A percentile compares a stretch with the other conserved stretches of the same genome.
These are phyloP conservation scores for Ophiostoma sp. DNA, from an alignment of 2,329 filamentous ascomycete genomes.

Conservation along the genomic window DNA sequence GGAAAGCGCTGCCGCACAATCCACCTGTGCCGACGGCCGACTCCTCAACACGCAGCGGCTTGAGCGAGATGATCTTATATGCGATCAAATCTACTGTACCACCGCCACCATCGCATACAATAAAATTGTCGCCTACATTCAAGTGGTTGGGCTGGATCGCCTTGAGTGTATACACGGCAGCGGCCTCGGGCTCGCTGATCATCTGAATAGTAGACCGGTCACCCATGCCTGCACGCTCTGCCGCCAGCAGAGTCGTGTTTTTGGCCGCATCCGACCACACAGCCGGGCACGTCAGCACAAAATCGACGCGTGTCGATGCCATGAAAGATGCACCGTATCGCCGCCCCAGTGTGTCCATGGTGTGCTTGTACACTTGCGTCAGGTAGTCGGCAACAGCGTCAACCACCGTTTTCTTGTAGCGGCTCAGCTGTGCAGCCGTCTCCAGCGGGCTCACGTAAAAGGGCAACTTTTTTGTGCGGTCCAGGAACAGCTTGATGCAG, in stretches of 20 bases:
- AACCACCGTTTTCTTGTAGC: constrained; percentile 68
- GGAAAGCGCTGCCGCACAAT: constrained; percentile 69
- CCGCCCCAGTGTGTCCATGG: constrained; percentile 68
- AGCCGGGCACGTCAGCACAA: constrained; percentile 74
- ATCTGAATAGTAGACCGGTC: constrained; percentile 64
- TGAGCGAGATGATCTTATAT: constrained; percentile 70
- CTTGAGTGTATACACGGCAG: constrained; percentile 73
- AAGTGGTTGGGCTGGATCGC: constrained; percentile 69
- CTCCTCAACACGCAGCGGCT: constrained; percentile 68
- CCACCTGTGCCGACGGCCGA: constrained; percentile 74
- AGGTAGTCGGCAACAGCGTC: constrained; percentile 77
- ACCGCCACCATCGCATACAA: constrained; percentile 59
- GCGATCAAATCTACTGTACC: constrained; percentile 70
- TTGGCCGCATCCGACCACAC: constrained; percentile 85
- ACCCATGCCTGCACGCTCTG: constrained; percentile 74
- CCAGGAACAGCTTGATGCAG: constrained; percentile 80
- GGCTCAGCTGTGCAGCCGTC: constrained; percentile 69
- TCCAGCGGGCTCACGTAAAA: constrained; percentile 75
- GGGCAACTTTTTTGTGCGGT: constrained; percentile 72
- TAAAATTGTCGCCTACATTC: constrained; percentile 60
- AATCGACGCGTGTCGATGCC: constrained; percentile 68
- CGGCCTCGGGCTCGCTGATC: constrained; percentile 75
- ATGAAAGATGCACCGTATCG: constrained; percentile 76
- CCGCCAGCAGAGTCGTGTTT: constrained; percentile 71
- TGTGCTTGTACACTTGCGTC: constrained; percentile 68